Base-by-base conservation (phyloP, 768 basidiomycete genomes). In the Suillus weaverae region DNA sequence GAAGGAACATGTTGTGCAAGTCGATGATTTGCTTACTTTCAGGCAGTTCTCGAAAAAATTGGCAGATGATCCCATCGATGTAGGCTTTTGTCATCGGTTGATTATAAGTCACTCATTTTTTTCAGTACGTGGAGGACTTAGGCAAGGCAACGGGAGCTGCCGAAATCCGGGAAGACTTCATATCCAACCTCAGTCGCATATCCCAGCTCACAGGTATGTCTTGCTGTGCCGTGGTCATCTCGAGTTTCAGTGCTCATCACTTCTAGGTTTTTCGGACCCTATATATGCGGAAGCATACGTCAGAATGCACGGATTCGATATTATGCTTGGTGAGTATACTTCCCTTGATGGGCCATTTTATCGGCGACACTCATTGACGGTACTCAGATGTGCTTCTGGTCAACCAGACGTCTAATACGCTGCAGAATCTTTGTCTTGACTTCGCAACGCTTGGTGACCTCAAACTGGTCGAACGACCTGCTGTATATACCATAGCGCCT, bases 241-340 rank as follows among this genome's bases (percentile, higher is more conserved):
- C n/a, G 7, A 13, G 13, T 56, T 36, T 36, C 32, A 38, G 14
- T 38, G n/a, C 36, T 56, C 22, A 65, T 53, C 16, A 56, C 60
- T 30, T 39, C 51, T 70, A 89, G 95, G 97, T 38, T 99, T 99
- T 85, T 97, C 96, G 33, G 97, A 99, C 74, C 94, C 97, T 13
- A 94, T 99, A 67, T 99, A 99, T 70, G 96, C 96, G 9, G 97
- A 99, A 75, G 96, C 97, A 2, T 94, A 94, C 72, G 96, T 99
- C 69, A 97, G 95, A 76, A 94, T 99, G 78, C 94, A 98, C 68
- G 95, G 95, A 44, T 99, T 99, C 75, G 97, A 99, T 75, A 97
- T 99, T 72, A 78, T 94, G 48, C 86, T 99, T 4, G 94, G 93
- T 93, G 62, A 32, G 77, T 76, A 22, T 30, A 43, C 38, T 13